Evolutionary conservation across 1,284 basidiomycete genomes (phyloP).

Genomic region (Naganishia albida): DNA sequence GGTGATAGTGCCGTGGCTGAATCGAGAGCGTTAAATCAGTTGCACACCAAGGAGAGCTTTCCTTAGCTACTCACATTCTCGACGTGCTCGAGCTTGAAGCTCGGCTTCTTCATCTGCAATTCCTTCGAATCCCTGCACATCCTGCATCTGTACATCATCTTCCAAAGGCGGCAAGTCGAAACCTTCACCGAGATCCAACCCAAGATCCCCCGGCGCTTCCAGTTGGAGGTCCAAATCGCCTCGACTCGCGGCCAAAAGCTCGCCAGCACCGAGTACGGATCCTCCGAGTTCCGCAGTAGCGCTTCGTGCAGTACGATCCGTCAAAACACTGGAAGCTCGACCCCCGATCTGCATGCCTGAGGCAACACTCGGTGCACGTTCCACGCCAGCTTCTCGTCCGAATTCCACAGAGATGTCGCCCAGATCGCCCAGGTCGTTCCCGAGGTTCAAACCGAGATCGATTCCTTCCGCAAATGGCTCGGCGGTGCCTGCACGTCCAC

Average conservation of each 20-base stretch:
- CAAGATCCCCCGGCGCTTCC: constrained; percentile 49
- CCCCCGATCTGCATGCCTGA: constrained; percentile 16
- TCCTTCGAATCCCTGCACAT: neutral
- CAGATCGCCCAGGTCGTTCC: constrained; percentile 42
- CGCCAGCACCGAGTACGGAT: constrained; percentile 37
- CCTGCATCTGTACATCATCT: constrained; percentile 37
- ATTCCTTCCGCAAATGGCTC: constrained; percentile 37
- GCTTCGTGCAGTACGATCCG: constrained; percentile 13
- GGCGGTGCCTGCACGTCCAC: constrained; percentile 32
- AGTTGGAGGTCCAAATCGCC: constrained; percentile 33
- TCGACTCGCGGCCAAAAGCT: constrained; percentile 39
- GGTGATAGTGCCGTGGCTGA: constrained; percentile 47
- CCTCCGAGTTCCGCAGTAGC: constrained; percentile 19
- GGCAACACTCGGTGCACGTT: constrained; percentile 28
- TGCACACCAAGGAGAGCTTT: neutral
- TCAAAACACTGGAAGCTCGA: constrained; percentile 21
- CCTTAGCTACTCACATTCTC: constrained; percentile 41
- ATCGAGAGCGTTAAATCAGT: neutral
- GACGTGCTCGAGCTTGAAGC: constrained; percentile 31
- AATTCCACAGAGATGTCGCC: constrained; percentile 52
- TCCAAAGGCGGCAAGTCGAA: constrained; percentile 15
- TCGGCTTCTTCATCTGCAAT: constrained; percentile 13
- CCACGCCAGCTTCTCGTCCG: constrained; percentile 41
- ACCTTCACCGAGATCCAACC: constrained; percentile 48
- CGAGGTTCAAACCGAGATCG: constrained; percentile 47